Conservation (phyloP, 1,284 basidiomycete species). For the Apiotrichum brassicae region DNA sequence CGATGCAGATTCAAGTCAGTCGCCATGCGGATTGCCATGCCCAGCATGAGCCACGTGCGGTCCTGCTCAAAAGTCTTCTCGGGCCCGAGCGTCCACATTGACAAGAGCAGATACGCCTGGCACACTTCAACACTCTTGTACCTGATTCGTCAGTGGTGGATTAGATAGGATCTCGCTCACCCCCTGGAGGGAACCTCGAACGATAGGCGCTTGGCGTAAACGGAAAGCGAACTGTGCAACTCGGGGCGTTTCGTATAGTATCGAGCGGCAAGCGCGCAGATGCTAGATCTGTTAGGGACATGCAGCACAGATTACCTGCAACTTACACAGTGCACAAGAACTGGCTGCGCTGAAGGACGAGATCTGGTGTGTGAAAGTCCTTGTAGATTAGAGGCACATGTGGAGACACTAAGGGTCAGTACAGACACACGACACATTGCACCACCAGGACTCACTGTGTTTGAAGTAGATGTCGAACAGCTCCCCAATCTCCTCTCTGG, state of each 20-base stretch:
- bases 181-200: conserved; percentile 69
- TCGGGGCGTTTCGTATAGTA: conserved; percentile 81
- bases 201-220: conserved; percentile 82
- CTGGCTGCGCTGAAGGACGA: conserved; percentile 84
- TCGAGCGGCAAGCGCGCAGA: conserved; percentile 87
- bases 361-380: conserved; percentile 82
- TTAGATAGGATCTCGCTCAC: not conserved
- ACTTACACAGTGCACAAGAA: conserved; percentile 87
- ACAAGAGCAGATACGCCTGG: conserved; percentile 77
- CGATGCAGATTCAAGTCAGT: conserved; percentile 93
- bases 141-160: not conserved
- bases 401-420: conserved; percentile 29
- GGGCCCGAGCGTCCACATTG: conserved; percentile 80
- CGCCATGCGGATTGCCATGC: conserved; percentile 68
- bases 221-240: conserved; percentile 70
- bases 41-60: conserved; percentile 84
- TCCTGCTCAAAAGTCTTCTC: conserved; percentile 94
- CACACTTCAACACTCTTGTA: conserved; percentile 96
- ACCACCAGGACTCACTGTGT: conserved; percentile 24
- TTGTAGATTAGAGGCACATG: conserved; percentile 60
- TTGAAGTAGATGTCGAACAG: conserved; percentile 81
- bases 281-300: conserved; percentile 20
- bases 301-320: not conserved
- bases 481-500: conserved; percentile 75
- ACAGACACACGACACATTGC: not conserved